Conservation (phyloP, 164 flowering plant genomes). For the Stephania japonica region DNA sequence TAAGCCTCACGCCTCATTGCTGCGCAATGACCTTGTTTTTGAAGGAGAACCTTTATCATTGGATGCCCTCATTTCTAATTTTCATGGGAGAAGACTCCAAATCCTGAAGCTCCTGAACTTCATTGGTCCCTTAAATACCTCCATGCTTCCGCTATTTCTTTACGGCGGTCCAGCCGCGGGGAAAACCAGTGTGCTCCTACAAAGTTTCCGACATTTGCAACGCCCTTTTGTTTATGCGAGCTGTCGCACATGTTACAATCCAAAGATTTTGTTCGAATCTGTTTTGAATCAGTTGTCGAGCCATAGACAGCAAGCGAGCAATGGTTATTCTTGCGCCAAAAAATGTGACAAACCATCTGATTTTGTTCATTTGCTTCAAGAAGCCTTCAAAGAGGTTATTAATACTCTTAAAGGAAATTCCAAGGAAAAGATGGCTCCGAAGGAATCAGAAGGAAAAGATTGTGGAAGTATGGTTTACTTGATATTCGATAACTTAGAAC, state of each 20-base stretch:
- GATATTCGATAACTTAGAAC: constrained; percentile 77
- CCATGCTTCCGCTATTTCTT: constrained; percentile 64
- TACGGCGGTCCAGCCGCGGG: constrained; percentile 82
- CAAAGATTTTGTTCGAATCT: constrained; percentile 74
- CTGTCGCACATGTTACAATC: constrained; percentile 68
- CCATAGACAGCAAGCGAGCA: constrained; percentile 47
- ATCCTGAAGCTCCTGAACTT: constrained; percentile 51
- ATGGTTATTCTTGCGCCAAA: constrained; percentile 65
- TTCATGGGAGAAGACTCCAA: constrained; percentile 63
- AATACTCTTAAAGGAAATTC: constrained; percentile 32
- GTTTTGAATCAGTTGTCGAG: constrained; percentile 63
- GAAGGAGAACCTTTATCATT: constrained; percentile 35
- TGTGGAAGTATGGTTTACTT: constrained; percentile 73
- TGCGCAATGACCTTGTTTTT: constrained; percentile 37
- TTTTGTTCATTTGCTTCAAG: constrained; percentile 63
- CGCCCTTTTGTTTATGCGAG: constrained; percentile 89
- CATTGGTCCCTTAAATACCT: constrained; percentile 68
- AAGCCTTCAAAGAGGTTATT: constrained; percentile 46
- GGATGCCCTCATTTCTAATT: constrained; percentile 46
- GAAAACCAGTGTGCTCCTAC: constrained; percentile 66
- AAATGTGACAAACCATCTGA: constrained; percentile 83
- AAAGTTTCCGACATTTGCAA: constrained; percentile 57
- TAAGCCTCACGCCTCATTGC: constrained; percentile 21
- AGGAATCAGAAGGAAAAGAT: constrained; percentile 23
- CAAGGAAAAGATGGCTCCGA: constrained; percentile 25